Evolutionary conservation across 1,284 basidiomycete genomes (phyloP).

Genomic region (Cutaneotrichosporon curvatum): DNA sequence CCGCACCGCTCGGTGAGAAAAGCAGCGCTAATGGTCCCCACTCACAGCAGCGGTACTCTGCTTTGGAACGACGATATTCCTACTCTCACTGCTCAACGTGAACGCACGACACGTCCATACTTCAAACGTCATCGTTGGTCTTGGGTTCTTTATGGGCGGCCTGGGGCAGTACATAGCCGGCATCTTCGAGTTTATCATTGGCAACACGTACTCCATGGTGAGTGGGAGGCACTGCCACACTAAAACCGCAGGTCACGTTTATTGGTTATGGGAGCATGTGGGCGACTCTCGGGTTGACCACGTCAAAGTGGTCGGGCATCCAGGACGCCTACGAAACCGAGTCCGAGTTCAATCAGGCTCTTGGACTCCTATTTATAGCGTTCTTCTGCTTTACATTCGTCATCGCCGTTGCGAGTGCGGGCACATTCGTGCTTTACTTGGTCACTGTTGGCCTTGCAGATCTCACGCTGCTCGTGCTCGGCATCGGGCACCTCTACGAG

Average conservation of each 20-base stretch:
- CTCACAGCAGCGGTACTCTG: neutral
- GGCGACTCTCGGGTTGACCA: neutral
- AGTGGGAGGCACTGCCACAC: constrained; percentile 6
- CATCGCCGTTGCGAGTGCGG: constrained; percentile 52
- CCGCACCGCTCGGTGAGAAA: too few species aligned
- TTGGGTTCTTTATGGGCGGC: constrained; percentile 70
- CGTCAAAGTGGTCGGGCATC: neutral
- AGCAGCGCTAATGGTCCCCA: too few species aligned
- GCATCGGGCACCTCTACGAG: constrained; percentile 17
- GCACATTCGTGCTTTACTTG: constrained; percentile 57
- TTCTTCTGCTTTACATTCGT: constrained; percentile 14
- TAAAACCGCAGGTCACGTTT: neutral
- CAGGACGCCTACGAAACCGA: neutral
- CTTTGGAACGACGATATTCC: neutral
- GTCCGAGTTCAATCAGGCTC: constrained; percentile 32
- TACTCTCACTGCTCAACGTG: neutral
- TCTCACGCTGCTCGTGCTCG: constrained; percentile 39
- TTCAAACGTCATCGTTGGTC: constrained; percentile 51
- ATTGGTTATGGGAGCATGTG: neutral
- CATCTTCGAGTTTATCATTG: constrained; percentile 54
- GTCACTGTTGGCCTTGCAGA: constrained; percentile 47
- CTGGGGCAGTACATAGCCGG: constrained; percentile 55
- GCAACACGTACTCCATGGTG: constrained; percentile 48
- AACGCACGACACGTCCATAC: neutral
- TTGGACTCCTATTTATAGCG: constrained; percentile 34